Evolutionary conservation across 1,284 basidiomycete genomes (phyloP), one percentile per base, ranked within the genome.

Genomic region (Pholiota adiposa): DNA sequence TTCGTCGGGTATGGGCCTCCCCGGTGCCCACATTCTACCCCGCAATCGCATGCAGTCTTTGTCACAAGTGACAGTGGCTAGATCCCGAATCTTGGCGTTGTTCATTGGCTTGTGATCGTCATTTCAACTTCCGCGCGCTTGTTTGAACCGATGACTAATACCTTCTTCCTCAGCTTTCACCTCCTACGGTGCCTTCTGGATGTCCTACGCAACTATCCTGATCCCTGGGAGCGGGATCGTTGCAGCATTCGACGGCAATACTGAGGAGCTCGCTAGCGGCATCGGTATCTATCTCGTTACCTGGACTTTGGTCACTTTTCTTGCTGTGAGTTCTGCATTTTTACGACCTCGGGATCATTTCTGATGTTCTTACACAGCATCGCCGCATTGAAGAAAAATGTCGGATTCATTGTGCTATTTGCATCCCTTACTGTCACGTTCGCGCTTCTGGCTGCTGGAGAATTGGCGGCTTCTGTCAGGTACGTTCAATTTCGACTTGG

Each of bases 161-260:
- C 46, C 14, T 6, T 55, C 54, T 36, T 38, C 50, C 16, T 46
- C 40, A 78, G 76, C 76, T 3, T 78, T 78, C 68, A 67, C 70
- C 1, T 75, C 73, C 9, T 79, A 77, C 58, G 77, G 77, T 11
- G 77, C 76, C 11, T 94, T 94, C 80, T 93, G 92, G 92, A 77
- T 93, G 76, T 89, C 90, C 2, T 93, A 85, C 51, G 89, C 83
- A 2, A 79, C 82, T 0, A 83, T 91, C 62, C 73, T 86, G 66
- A 79, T 90, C 62, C 91, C 90, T 34, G 79, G 78, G 21, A 85
- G 80, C 5, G 87, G 86, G 11, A 82, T 96, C 59, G 31, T 72
- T 14, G 72, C 77, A 0, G 80, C 87, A 0, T 92, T 84, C 66
- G 62, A 55, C 12, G 31, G 31, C 0, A 67, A 71, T 9, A 56